phyloP scores from a whole-genome alignment of 176 grass and related monocot species.

The Lolium perenne region DNA sequence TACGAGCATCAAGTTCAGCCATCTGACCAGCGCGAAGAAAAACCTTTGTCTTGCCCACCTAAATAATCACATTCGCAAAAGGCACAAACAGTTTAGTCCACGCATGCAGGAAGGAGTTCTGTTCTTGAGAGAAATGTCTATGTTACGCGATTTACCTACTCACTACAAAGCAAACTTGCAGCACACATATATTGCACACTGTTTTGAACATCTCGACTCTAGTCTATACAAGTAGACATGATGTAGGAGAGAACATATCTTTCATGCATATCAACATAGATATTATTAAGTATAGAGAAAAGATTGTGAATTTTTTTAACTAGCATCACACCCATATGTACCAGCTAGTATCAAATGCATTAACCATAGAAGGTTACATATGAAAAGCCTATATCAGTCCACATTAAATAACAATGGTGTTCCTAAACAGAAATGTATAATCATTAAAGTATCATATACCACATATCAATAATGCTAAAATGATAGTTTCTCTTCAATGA shows the following conservation, averaged over 20 bases:
- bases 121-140: neutral
- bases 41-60: conserved; percentile 99
- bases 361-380: neutral
- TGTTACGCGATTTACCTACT: conserved; percentile 13
- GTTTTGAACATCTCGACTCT: conserved; percentile 39
- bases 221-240: conserved; percentile 28
- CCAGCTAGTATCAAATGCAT: conserved; percentile 7
- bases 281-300: neutral
- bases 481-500: conserved; percentile 25
- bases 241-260: conserved; percentile 1
- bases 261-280: conserved; percentile 19
- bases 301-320: conserved; percentile 8
- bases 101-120: conserved; percentile 20
- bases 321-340: conserved; percentile 24
- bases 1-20: conserved; percentile 93
- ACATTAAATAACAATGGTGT: neutral
- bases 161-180: conserved; percentile 9
- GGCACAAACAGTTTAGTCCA: conserved; percentile 42
- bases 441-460: neutral
- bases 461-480: conserved; percentile 29
- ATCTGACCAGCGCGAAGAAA: conserved; percentile 99
- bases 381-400: neutral
- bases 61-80: conserved; percentile 41
- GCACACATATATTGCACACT: conserved; percentile 29
- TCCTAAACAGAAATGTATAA: neutral